Conservation (phyloP, 1,284 basidiomycete species). For the Ceratobasidium sp. region DNA sequence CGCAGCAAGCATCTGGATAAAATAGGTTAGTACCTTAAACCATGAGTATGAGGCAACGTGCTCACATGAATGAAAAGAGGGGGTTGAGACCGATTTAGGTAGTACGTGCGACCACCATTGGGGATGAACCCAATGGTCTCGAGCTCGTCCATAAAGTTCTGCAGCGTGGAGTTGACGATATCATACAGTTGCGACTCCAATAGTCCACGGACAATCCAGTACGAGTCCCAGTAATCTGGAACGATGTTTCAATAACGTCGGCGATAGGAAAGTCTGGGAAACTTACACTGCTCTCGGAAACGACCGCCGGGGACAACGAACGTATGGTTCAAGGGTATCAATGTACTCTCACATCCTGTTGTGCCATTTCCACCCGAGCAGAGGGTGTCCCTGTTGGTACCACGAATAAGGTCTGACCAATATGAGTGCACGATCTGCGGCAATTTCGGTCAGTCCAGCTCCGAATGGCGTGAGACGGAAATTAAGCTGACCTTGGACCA, state of each 20-base stretch:
- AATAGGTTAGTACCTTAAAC: constrained; percentile 16
- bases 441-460: background rate
- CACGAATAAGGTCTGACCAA: constrained; percentile 79
- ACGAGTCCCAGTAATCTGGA: constrained; percentile 80
- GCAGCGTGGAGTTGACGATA: constrained; percentile 75
- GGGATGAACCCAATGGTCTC: constrained; percentile 84
- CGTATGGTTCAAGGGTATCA: constrained; percentile 88
- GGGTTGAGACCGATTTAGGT: constrained; percentile 88
- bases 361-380: constrained; percentile 58
- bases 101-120: constrained; percentile 86
- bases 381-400: constrained; percentile 71
- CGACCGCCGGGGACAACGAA: constrained; percentile 86
- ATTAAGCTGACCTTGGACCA: constrained; percentile 60
- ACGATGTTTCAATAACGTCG: constrained; percentile 5
- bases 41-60: constrained; percentile 11
- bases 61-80: constrained; percentile 80
- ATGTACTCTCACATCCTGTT: constrained; percentile 72
- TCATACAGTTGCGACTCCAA: constrained; percentile 76
- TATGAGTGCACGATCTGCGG: constrained; percentile 70
- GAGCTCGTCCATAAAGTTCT: constrained; percentile 93
- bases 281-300: constrained; percentile 71
- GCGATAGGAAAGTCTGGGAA: constrained; percentile 40
- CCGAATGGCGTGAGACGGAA: background rate
- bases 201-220: constrained; percentile 81
- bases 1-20: constrained; percentile 65